phyloP scores from a whole-genome alignment of 192 early-diverging fungal genomes.

The Neocallimastix lanati region DNA sequence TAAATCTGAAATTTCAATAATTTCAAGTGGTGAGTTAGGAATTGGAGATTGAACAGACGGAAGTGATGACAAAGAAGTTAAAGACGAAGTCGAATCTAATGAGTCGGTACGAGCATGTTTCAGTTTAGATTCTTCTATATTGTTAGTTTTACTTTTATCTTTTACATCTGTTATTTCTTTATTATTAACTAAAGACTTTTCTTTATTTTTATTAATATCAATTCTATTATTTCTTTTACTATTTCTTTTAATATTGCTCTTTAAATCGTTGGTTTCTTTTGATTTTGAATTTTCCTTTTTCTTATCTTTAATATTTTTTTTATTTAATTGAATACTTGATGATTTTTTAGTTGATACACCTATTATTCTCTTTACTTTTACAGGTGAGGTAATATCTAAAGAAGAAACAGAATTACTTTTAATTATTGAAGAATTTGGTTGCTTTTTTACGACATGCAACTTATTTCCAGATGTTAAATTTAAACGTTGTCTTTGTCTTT shows the following conservation, averaged over 20 bases:
- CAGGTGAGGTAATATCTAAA: background rate
- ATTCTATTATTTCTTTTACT: too few relatives aligned
- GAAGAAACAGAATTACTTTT: background rate
- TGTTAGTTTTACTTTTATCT: background rate
- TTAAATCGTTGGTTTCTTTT: too few relatives aligned
- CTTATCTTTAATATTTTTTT: background rate
- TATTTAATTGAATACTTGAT: background rate
- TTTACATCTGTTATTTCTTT: background rate
- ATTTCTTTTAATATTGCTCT: too few relatives aligned
- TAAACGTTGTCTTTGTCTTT: background rate
- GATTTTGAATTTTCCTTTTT: too few relatives aligned
- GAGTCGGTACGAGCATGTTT: background rate
- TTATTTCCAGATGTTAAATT: background rate
- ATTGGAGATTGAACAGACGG: background rate
- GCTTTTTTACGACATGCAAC: background rate
- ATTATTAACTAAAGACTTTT: too few relatives aligned
- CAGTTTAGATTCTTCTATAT: background rate
- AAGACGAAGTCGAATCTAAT: background rate
- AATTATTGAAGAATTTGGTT: background rate
- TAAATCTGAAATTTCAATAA: background rate
- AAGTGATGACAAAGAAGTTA: background rate
- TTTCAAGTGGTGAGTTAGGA: background rate
- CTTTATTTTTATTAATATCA: too few relatives aligned
- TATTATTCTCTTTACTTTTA: background rate
- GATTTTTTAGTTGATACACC: background rate